A percentile compares a stretch with the other conserved stretches of the same genome.
These are phyloP conservation scores for Cryptococcus wingfieldii DNA, from an alignment of 1,284 basidiomycete genomes.

Conservation along the genomic window DNA sequence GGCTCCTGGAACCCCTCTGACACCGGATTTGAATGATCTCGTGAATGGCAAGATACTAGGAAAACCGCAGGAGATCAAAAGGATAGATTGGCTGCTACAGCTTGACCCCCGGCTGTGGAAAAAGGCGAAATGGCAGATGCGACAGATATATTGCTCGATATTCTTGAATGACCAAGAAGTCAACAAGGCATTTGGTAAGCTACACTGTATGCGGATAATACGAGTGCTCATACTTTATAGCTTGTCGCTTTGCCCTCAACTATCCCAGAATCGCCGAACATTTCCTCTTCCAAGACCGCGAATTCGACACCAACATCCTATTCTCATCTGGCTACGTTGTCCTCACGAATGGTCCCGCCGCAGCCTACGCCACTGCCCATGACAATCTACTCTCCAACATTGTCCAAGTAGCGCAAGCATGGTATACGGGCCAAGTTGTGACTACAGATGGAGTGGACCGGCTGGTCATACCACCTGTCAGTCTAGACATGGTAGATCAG, in stretches of 20 bases:
- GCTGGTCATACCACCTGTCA: slow-evolving; percentile 13
- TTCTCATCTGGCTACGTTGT: slow-evolving; percentile 86
- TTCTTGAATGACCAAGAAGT: slow-evolving; percentile 28
- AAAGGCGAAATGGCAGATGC: slow-evolving; percentile 39
- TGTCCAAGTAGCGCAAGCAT: slow-evolving; percentile 73
- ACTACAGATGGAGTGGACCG: slow-evolving; percentile 26
- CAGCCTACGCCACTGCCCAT: slow-evolving; percentile 68
- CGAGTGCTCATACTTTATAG: slow-evolving; percentile 48
- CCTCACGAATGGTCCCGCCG: slow-evolving; percentile 78
- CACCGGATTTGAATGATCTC: slow-evolving; percentile 24
- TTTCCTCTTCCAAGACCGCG: slow-evolving; percentile 84
- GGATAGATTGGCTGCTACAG: slow-evolving; percentile 45
- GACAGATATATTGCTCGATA: slow-evolving; percentile 37
- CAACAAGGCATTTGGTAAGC: slow-evolving; percentile 35
- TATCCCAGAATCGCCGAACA: slow-evolving; percentile 85
- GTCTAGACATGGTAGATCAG: slow-evolving; percentile 8
- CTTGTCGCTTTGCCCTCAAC: slow-evolving; percentile 73
- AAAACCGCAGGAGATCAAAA: slow-evolving; percentile 2
- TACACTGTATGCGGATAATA: neutral
- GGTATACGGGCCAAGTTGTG: slow-evolving; percentile 78
- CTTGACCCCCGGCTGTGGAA: slow-evolving; percentile 44
- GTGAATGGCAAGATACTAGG: slow-evolving; percentile 12
- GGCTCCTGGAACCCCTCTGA: slow-evolving; percentile 19
- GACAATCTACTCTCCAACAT: slow-evolving; percentile 69
- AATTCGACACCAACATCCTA: slow-evolving; percentile 80